These are phyloP conservation scores for Bryoerythrophyllum caledonicum DNA, from an alignment of 225 moss, liverwort and hornwort species.

Conservation along the genomic window DNA sequence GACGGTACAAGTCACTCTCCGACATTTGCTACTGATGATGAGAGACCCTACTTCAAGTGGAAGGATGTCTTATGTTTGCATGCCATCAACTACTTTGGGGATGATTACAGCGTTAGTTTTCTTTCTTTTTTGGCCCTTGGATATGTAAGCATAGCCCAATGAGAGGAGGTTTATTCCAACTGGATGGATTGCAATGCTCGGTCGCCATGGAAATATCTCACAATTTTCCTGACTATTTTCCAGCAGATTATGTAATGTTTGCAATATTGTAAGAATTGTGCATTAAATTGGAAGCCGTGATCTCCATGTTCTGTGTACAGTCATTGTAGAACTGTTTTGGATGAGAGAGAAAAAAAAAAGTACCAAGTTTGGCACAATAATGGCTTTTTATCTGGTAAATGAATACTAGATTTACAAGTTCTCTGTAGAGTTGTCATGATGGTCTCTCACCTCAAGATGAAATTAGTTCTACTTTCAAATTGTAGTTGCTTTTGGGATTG, in stretches of 20 bases:
- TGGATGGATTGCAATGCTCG: constrained; percentile 11
- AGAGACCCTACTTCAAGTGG: neutral
- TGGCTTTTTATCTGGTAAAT: neutral
- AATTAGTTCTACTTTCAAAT: too few species aligned
- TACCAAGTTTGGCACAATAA: neutral
- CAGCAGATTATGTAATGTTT: constrained; percentile 1
- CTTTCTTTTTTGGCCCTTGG: neutral
- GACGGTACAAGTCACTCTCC: constrained; percentile 45
- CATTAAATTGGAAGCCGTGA: neutral
- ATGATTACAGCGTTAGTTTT: neutral
- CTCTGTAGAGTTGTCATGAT: too few species aligned
- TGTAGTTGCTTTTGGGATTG: too few species aligned
- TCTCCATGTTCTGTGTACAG: neutral
- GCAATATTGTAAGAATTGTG: constrained; percentile 1
- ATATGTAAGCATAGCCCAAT: constrained; percentile 2
- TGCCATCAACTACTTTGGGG: neutral
- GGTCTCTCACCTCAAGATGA: too few species aligned
- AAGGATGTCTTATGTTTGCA: constrained; percentile 2
- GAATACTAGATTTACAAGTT: too few species aligned
- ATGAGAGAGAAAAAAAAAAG: neutral
- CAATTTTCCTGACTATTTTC: neutral
- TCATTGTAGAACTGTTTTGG: neutral
- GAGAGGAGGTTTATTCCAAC: constrained; percentile 3
- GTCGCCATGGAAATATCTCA: neutral
- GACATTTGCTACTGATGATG: constrained; percentile 35